These are phyloP conservation scores for Sanghuangporus baumii DNA, from an alignment of 1,284 basidiomycete genomes.

Conservation along the genomic window DNA sequence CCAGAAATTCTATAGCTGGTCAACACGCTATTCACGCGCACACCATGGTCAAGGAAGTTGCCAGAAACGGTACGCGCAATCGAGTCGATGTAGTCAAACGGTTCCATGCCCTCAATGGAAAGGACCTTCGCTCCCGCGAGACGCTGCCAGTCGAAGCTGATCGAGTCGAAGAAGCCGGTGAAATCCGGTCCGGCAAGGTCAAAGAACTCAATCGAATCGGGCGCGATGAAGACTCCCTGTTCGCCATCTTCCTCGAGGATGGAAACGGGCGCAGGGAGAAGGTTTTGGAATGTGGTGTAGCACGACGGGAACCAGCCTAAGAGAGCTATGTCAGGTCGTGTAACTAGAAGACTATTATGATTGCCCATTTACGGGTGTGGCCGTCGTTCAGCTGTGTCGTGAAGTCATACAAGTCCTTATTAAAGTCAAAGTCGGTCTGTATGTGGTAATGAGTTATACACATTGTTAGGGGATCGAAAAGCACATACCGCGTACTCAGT, in stretches of 20 bases:
- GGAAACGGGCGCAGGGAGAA: conserved; percentile 55
- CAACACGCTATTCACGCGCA: conserved; percentile 60
- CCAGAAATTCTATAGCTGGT: conserved; percentile 50
- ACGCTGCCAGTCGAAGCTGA: conserved; percentile 51
- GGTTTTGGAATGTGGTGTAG: conserved; percentile 50
- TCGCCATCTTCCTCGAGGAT: conserved; percentile 47
- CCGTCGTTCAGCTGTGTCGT: conserved; percentile 57
- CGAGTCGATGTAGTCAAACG: conserved; percentile 50
- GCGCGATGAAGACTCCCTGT: conserved; percentile 50
- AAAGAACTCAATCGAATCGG: conserved; percentile 48
- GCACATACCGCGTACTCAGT: conserved; percentile 34
- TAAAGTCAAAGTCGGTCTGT: conserved; percentile 61
- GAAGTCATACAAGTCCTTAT: conserved; percentile 50
- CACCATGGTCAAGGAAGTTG: conserved; percentile 57
- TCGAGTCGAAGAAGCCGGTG: conserved; percentile 44
- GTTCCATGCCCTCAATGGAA: conserved; percentile 46
- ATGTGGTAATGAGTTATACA: neutral
- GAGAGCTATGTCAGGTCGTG: neutral
- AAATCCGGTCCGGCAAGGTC: conserved; percentile 40
- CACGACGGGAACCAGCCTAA: conserved; percentile 55
- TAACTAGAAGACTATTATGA: neutral
- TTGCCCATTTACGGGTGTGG: conserved; percentile 46
- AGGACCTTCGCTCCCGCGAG: conserved; percentile 56
- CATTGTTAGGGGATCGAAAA: too few relatives aligned
- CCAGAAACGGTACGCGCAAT: conserved; percentile 54